Conservation (phyloP, 257 asterid genomes). For the Solanum chiquidenum region DNA sequence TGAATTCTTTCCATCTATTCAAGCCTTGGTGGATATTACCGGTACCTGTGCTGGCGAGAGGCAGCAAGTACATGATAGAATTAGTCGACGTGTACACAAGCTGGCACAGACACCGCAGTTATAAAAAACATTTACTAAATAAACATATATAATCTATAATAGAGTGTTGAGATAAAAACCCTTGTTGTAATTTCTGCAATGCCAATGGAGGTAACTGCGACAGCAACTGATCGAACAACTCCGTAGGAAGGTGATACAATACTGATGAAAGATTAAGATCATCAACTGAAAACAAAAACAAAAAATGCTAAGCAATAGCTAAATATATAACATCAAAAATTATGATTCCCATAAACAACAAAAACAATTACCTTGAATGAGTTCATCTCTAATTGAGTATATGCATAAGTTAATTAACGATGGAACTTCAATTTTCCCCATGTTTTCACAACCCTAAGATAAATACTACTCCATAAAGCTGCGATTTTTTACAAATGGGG, state of each 20-base stretch:
- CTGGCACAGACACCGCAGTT: not conserved
- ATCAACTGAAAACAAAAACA: slow-evolving; percentile 21
- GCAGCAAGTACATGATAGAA: not conserved
- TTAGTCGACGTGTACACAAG: not conserved
- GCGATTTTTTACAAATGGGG: not conserved
- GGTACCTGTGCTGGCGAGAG: not conserved
- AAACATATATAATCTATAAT: not conserved
- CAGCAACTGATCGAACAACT: slow-evolving; percentile 48
- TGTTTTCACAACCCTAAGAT: not conserved
- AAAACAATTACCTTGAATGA: slow-evolving; percentile 28
- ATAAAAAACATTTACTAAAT: not conserved
- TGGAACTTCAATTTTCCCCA: slow-evolving; percentile 24
- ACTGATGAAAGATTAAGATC: slow-evolving; percentile 24
- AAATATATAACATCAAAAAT: not conserved
- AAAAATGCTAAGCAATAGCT: not conserved
- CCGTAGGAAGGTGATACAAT: slow-evolving; percentile 52
- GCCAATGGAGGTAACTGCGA: slow-evolving; percentile 61
- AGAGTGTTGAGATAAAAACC: slow-evolving; percentile 32
- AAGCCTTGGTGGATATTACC: not conserved
- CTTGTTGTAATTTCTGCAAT: slow-evolving; percentile 44
- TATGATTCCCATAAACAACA: not conserved
- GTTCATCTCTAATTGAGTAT: slow-evolving; percentile 37
- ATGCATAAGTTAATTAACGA: slow-evolving; percentile 46
- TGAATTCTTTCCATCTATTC: not conserved
- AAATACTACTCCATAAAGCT: not conserved